Evolutionary conservation across 2,329 filamentous ascomycete species (phyloP).

Genomic region (Aspergillus ustus): DNA sequence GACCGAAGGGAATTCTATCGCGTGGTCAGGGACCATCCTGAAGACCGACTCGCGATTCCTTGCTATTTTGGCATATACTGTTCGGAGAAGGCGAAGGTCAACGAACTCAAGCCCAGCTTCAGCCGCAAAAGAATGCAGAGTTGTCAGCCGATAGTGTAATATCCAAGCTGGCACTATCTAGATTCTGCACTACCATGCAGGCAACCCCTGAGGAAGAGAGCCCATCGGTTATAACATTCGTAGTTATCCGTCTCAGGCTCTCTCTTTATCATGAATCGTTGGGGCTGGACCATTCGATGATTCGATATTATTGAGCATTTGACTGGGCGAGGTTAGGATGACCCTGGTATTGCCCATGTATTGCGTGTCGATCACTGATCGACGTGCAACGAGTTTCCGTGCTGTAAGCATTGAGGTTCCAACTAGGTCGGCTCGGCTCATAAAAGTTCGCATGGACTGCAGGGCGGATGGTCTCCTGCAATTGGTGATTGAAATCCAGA

Average conservation of each 20-base stretch:
- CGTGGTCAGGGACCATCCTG: background rate
- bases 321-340: background rate
- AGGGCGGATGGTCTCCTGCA: background rate
- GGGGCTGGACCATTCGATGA: background rate
- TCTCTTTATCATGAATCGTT: background rate
- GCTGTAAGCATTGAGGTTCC: background rate
- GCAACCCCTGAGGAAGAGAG: background rate
- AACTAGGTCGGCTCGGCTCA: background rate
- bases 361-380: conserved; percentile 14
- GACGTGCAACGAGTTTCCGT: conserved; percentile 7
- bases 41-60: no score
- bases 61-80: background rate
- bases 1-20: background rate
- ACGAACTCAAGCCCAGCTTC: background rate
- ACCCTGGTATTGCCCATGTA: conserved; percentile 1
- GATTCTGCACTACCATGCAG: background rate
- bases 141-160: background rate
- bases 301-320: background rate
- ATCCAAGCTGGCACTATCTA: background rate
- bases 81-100: background rate
- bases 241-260: background rate
- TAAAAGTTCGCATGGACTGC: background rate
- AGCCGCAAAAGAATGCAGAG: background rate
- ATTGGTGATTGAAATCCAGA: background rate
- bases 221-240: background rate